Conservation (phyloP, 2,329 filamentous ascomycete genomes). For the Aspergillus luchuensis region DNA sequence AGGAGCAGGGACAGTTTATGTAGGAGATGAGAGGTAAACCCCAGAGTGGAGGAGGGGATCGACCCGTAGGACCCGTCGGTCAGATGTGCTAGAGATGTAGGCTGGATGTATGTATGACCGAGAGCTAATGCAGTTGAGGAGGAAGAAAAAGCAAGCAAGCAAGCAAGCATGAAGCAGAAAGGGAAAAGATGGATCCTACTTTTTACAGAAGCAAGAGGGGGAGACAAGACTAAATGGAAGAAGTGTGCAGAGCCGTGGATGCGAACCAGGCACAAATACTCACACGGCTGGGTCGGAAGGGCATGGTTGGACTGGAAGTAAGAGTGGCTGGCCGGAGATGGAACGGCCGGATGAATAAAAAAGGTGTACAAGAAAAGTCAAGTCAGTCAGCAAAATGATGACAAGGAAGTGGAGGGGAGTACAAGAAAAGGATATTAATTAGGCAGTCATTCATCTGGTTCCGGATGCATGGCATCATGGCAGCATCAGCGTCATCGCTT, state of each 20-base stretch:
- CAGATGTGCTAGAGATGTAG: neutral
- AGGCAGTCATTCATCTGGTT: neutral
- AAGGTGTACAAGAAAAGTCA: neutral
- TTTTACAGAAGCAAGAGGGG: neutral
- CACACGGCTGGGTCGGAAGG: conserved; percentile 21
- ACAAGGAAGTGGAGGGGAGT: conserved; percentile 7
- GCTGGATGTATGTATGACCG: neutral
- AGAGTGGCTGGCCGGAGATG: conserved; percentile 15
- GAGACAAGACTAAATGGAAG: neutral
- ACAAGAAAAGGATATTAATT: neutral
- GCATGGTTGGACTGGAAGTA: conserved; percentile 15
- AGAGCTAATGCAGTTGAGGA: neutral
- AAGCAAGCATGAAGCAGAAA: neutral
- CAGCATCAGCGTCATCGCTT: neutral
- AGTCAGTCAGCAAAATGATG: conserved; percentile 4
- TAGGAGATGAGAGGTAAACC: neutral
- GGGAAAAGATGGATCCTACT: neutral
- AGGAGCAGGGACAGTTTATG: neutral
- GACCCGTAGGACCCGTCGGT: neutral
- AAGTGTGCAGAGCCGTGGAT: neutral
- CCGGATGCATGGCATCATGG: conserved; percentile 13
- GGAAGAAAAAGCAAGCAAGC: neutral
- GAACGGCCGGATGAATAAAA: neutral
- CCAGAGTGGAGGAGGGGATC: neutral
- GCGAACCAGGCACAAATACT: conserved; percentile 10